These are phyloP conservation scores for Phytophthora megakarya DNA, from an alignment of 352 stramenopile genomes.

Conservation along the genomic window DNA sequence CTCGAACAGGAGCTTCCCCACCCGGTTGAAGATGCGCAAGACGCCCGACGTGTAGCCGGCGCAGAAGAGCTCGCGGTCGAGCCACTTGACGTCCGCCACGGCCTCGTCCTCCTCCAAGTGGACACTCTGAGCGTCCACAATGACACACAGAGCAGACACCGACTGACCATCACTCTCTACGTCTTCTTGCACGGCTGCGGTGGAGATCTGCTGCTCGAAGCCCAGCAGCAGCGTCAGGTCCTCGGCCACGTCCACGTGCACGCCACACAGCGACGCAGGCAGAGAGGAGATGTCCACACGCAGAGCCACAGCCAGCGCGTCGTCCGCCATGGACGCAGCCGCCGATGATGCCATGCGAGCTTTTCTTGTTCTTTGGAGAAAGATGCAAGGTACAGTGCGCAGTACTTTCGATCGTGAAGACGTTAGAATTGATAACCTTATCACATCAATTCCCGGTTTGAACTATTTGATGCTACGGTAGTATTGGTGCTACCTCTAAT, in stretches of 20 bases:
- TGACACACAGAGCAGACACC: constrained; percentile 16
- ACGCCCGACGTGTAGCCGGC: constrained; percentile 63
- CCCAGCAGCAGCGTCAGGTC: constrained; percentile 54
- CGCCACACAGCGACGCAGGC: constrained; percentile 43
- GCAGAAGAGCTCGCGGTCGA: constrained; percentile 57
- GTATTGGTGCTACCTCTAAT: too few relatives aligned
- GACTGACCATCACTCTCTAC: constrained; percentile 16
- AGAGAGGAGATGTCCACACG: constrained; percentile 33
- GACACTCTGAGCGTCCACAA: constrained; percentile 38
- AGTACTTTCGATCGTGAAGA: too few relatives aligned
- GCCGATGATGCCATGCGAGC: constrained; percentile 19
- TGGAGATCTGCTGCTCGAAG: constrained; percentile 48
- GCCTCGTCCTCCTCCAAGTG: constrained; percentile 50
- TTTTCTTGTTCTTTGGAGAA: constrained; percentile 14
- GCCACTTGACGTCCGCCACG: constrained; percentile 72
- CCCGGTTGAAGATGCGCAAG: constrained; percentile 60
- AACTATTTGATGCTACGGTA: too few relatives aligned
- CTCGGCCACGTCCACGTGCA: constrained; percentile 59
- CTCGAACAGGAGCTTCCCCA: constrained; percentile 60
- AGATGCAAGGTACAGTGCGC: constrained; percentile 22
- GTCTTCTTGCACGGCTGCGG: constrained; percentile 23
- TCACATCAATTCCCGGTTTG: too few relatives aligned
- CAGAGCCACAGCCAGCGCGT: constrained; percentile 30
- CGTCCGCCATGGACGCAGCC: constrained; percentile 7
- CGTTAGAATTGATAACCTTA: too few relatives aligned